Evolutionary conservation across 441 rosid genomes (phyloP).

Genomic region (Rhodomyrtus psidioides): DNA sequence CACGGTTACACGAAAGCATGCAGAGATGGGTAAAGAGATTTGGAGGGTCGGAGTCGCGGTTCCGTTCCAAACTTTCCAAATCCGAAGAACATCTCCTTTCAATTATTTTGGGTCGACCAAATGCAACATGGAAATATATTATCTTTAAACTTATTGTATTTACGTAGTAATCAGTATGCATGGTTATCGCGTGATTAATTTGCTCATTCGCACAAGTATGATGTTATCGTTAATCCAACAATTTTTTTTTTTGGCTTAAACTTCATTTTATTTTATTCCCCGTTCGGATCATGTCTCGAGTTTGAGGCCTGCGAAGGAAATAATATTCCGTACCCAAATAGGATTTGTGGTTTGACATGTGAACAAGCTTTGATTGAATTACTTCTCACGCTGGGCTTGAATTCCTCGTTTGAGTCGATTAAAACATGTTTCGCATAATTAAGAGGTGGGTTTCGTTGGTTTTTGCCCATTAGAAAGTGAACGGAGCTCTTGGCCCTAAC

Average conservation of each 20-base stretch:
- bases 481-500: not conserved
- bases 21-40: no score
- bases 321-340: not conserved
- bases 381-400: no score
- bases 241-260: not conserved
- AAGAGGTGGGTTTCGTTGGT: no score
- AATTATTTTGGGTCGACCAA: not conserved
- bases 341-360: not conserved
- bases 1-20: no score
- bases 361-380: not conserved
- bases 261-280: not conserved
- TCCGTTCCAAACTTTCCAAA: no score
- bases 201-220: not conserved
- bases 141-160: no score
- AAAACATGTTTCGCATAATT: no score
- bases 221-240: not conserved
- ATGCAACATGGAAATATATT: not conserved
- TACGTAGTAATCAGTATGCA: no score
- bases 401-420: no score
- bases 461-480: not conserved
- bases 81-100: not conserved
- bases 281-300: not conserved
- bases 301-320: not conserved
- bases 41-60: no score
- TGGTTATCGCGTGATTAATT: not conserved